Evolutionary conservation across 1,284 basidiomycete species (phyloP).

Genomic region (Sporisorium exsertum): DNA sequence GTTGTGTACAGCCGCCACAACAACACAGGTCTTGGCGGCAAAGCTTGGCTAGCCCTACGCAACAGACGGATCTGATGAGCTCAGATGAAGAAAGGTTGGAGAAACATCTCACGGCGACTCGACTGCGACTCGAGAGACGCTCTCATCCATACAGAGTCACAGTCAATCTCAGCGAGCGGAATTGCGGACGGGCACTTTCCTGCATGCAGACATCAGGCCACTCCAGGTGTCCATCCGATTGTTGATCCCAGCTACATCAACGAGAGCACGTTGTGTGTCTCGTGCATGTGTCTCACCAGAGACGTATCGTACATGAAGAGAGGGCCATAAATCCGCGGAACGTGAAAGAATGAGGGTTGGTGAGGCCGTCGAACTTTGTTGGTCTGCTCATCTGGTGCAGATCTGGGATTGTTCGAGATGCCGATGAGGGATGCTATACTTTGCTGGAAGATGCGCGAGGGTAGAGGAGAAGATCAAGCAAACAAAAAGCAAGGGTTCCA

Average conservation of each 20-base stretch:
- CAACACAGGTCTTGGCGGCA: slow-evolving; percentile 1
- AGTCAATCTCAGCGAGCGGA: slow-evolving; percentile 7
- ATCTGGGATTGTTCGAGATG: slow-evolving; percentile 9
- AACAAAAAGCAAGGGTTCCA: neutral
- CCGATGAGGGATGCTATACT: neutral
- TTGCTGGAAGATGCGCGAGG: slow-evolving; percentile 1
- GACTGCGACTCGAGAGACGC: slow-evolving; percentile 12
- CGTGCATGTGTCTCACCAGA: neutral
- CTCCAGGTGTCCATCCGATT: neutral
- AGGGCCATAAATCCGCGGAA: neutral
- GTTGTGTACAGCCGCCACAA: neutral
- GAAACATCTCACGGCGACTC: slow-evolving; percentile 47
- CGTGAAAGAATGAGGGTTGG: neutral
- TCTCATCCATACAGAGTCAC: slow-evolving; percentile 16
- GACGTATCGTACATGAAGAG: neutral
- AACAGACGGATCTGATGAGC: slow-evolving; percentile 6
- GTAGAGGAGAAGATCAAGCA: neutral
- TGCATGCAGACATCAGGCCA: neutral
- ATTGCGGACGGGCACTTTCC: neutral
- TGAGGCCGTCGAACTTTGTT: slow-evolving; percentile 17
- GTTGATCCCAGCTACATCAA: neutral
- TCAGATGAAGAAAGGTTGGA: slow-evolving; percentile 23
- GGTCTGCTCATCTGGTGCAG: neutral
- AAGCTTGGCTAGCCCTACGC: slow-evolving; percentile 1
- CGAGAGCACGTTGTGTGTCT: neutral